These are phyloP conservation scores for Vitis cinerea DNA, from an alignment of 164 flowering plant genomes.

Conservation along the genomic window DNA sequence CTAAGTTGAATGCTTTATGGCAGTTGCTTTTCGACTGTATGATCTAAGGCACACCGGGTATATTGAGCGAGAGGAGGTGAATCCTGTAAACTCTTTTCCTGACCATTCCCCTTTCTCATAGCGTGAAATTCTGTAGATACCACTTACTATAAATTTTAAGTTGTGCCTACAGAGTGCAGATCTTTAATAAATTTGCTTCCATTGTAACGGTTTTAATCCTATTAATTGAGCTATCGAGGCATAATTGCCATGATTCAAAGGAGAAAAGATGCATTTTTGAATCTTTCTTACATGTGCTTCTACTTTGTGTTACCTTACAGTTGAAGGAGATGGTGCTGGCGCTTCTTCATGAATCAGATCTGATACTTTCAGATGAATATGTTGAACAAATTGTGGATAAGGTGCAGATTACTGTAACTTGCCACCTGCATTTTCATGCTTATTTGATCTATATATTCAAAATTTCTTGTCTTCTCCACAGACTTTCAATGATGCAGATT, in stretches of 20 bases:
- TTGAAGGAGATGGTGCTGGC: slow-evolving; percentile 85
- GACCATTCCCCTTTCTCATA: background rate
- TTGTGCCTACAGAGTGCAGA: background rate
- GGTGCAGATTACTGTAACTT: slow-evolving; percentile 23
- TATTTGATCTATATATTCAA: background rate
- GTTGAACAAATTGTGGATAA: slow-evolving; percentile 71
- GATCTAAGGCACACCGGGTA: slow-evolving; percentile 59
- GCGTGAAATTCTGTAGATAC: background rate
- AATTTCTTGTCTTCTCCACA: slow-evolving; percentile 8
- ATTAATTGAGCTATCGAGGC: no score
- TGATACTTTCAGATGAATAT: slow-evolving; percentile 61
- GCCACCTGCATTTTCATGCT: background rate
- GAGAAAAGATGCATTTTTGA: background rate
- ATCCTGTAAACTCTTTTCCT: background rate
- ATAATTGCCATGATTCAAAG: background rate
- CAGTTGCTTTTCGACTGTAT: slow-evolving; percentile 70
- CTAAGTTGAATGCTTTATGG: slow-evolving; percentile 11
- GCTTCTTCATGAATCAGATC: slow-evolving; percentile 72
- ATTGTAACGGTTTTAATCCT: no score
- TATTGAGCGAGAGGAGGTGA: slow-evolving; percentile 69
- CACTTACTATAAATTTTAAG: background rate
- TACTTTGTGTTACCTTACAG: slow-evolving; percentile 17
- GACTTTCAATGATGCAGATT: slow-evolving; percentile 57
- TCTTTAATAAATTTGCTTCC: background rate
- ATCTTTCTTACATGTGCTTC: background rate